Base-by-base conservation (phyloP, 495 filamentous ascomycete species). In the Tetracladium marchalianum region DNA sequence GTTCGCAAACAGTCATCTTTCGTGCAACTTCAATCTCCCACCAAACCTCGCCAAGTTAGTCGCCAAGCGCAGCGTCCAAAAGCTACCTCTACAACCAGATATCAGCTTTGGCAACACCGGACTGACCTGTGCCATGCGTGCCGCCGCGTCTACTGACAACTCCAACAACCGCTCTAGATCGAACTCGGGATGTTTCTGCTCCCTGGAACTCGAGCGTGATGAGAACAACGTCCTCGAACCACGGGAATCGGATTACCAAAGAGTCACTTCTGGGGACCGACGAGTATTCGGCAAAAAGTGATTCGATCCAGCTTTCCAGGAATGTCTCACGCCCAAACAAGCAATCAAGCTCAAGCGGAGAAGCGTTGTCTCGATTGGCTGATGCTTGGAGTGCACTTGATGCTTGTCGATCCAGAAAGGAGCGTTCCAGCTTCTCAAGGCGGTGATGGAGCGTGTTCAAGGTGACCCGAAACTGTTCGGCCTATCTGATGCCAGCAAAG, bases 111-210 rank as follows among this genome's bases (percentile, higher is more conserved):
- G 90, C 27, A 96, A 96, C 60, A 80, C 80, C 15, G 85, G 83
- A 1, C 94, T 88, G 0, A 94, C 92, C n/a, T 11, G 81, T 90
- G 41, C 81, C 88, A 27, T 83, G n/a, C 90, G 40, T 96, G 95
- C 67, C 84, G 86, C 45, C 80, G 90, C 15, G 88, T 90, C 1
- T 92, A n/a, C 88, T 7, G 80, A 84, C 52, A 76, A 77, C 49
- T 79, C 72, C 7, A 65, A 63, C 52, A 44, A n/a, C n/a, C 41
- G 13, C 49, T 49, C 11, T 49, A 50, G 35, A 45, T 52, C 24
- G n/a, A 49, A 50, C 16, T 49, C 52, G 2, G n/a, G 52, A 55
- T 34, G 33, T 35, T n/a, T 52, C 56, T 5, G 17, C 44, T 39
- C 40, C n/a, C 39, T 11, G 35, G 35, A 2, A 34, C 35, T 8